These are phyloP conservation scores for Metschnikowia amazonensis DNA, from an alignment of 805 yeast species.

Conservation along the genomic window DNA sequence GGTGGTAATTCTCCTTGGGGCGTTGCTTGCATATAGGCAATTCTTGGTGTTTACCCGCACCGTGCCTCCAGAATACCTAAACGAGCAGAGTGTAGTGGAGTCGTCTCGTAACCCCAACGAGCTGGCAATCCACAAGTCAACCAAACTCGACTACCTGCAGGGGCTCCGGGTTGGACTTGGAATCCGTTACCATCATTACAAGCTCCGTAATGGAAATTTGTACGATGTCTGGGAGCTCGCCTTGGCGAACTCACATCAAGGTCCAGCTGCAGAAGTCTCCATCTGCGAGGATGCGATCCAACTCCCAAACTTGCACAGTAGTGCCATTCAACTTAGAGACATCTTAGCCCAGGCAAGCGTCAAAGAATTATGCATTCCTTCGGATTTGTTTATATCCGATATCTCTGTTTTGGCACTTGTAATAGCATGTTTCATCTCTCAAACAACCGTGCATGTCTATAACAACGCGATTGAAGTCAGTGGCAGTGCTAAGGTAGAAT, in stretches of 20 bases:
- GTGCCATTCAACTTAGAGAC: conserved; percentile 21
- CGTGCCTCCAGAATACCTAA: conserved; percentile 53
- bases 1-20: conserved; percentile 17
- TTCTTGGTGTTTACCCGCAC: conserved; percentile 44
- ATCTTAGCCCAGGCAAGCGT: conserved; percentile 27
- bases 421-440: conserved; percentile 44
- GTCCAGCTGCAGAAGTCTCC: conserved; percentile 18
- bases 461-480: conserved; percentile 14
- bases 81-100: conserved; percentile 63
- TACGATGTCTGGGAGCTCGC: conserved; percentile 69
- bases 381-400: conserved; percentile 7
- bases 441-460: conserved; percentile 39
- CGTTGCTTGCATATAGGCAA: conserved; percentile 19
- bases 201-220: conserved; percentile 68
- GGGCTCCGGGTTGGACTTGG: conserved; percentile 68
- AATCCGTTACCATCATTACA: conserved; percentile 57
- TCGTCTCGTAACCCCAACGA: conserved; percentile 63
- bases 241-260: conserved; percentile 19
- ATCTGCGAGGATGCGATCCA: conserved; percentile 20
- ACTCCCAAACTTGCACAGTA: conserved; percentile 26
- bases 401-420: conserved; percentile 34
- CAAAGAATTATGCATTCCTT: conserved; percentile 21
- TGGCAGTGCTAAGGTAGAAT: neutral
- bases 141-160: conserved; percentile 66
- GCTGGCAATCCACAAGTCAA: conserved; percentile 72